Evolutionary conservation across 1,284 basidiomycete genomes (phyloP), one percentile per base, ranked within the genome.

Genomic region (Irpex sp.): DNA sequence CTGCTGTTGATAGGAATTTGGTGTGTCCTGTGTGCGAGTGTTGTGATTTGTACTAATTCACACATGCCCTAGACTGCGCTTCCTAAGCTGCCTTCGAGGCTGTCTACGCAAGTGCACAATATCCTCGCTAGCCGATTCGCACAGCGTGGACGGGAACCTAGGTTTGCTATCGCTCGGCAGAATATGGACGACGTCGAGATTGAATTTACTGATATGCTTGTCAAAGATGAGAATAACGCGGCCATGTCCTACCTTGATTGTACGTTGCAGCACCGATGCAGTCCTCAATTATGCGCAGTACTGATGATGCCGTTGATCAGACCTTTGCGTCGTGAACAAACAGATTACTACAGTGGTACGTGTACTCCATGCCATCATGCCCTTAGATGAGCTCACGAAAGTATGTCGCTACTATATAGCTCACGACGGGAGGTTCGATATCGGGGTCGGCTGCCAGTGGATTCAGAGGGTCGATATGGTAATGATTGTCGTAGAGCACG

Each of bases 161-260:
- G 90, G 61, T 83, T 98, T 64, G 78, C 89, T 46, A 82, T 98
- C 56, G 93, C 94, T 0, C 84, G 97, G 13, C 97, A 99, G 74
- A 95, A 98, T 72, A 81, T 95, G 72, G 97, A 99, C 73, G 96
- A 89, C 8, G 83, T 88, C 63, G 97, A 99, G 78, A 87, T 99
- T 60, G 97, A 99, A 74, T 96, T 97, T 70, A 94, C 92, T 66
- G 97, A 99, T 78, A 93, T 97, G 88, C 81, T 99, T 13, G 88
- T 98, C 5, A 6, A 33, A 33, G 31, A 33, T 33, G 31, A 33
- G 31, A 33, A 6, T 26, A 26, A 26, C 26, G 26, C 5, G 31
- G 92, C 91, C 0, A 87, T 97, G 86, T 88, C 90, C 1, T 95
- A 95, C 76, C 76, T 89, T 5, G 93, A 96, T 73, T 94, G 94